A percentile compares a stretch with the other conserved stretches of the same genome.
phyloP scores from a whole-genome alignment of 768 basidiomycete species.

The Coprinopsis sp. region DNA sequence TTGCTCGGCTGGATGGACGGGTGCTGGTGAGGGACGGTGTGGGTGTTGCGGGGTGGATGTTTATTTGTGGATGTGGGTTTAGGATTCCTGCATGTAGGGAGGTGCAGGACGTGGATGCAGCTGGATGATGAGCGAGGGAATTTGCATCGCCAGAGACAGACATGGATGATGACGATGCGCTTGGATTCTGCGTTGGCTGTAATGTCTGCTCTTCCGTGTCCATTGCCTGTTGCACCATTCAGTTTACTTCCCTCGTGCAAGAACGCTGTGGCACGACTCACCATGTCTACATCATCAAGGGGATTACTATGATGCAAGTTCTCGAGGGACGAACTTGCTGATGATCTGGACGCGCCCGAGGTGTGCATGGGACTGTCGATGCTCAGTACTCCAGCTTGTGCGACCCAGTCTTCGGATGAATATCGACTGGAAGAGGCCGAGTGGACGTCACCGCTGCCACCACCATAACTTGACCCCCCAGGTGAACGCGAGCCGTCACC shows the following conservation, averaged over 20 bases:
- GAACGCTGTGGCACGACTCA: conserved; percentile 20
- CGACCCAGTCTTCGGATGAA: conserved; percentile 70
- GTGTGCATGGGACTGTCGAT: conserved; percentile 55
- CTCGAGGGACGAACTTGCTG: conserved; percentile 12
- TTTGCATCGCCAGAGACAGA: not conserved
- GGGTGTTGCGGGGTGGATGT: conserved; percentile 17
- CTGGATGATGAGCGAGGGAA: not conserved
- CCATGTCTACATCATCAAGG: conserved; percentile 50
- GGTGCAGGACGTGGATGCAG: conserved; percentile 3
- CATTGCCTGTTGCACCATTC: conserved; percentile 20
- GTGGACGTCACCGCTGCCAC: no score
- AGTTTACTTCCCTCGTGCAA: not conserved
- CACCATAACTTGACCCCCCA: conserved; percentile 5
- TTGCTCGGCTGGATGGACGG: not conserved
- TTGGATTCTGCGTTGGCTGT: not conserved
- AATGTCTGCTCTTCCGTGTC: conserved; percentile 15
- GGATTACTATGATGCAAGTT: conserved; percentile 12
- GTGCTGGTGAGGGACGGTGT: not conserved
- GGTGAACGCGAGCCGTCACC: no score
- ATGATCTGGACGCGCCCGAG: conserved; percentile 18
- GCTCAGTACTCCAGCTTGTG: conserved; percentile 61
- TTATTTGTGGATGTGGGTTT: conserved; percentile 13
- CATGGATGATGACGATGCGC: not conserved
- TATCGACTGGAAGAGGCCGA: conserved; percentile 37
- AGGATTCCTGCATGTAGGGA: conserved; percentile 7